Conservation (phyloP, 768 basidiomycete species). For the Leccinum ochraceum region DNA sequence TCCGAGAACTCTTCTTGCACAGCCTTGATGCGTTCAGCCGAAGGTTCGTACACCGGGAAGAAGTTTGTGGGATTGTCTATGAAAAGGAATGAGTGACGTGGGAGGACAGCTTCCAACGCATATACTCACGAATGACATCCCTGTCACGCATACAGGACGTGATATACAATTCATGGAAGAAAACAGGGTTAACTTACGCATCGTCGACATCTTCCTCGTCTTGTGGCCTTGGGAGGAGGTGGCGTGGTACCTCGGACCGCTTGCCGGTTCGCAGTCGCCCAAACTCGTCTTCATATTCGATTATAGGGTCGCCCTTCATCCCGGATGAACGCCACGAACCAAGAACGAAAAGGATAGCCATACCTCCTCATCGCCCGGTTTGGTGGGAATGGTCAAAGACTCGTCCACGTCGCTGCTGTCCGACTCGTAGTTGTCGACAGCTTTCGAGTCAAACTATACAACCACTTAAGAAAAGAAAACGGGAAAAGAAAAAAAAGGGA, state of each 20-base stretch:
- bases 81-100: constrained; percentile 7
- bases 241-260: constrained; percentile 75
- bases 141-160: constrained; percentile 33
- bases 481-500: neutral
- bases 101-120: neutral
- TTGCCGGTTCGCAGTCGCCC: constrained; percentile 70
- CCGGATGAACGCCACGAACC: constrained; percentile 1
- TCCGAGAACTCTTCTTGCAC: constrained; percentile 73
- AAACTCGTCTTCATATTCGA: constrained; percentile 89
- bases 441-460: constrained; percentile 66
- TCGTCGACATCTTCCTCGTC: constrained; percentile 50
- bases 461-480: neutral
- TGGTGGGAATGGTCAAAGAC: constrained; percentile 60
- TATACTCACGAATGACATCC: constrained; percentile 55
- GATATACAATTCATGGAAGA: constrained; percentile 3
- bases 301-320: constrained; percentile 67
- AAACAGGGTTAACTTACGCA: constrained; percentile 43
- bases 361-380: constrained; percentile 41
- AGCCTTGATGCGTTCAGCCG: constrained; percentile 74
- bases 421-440: constrained; percentile 53
- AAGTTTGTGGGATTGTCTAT: constrained; percentile 79
- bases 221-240: constrained; percentile 50
- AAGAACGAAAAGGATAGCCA: constrained; percentile 3
- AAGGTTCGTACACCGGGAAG: constrained; percentile 88
- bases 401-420: constrained; percentile 82